Evolutionary conservation across 305 asterid genomes (phyloP).

Genomic region (Nicotiana rustica): DNA sequence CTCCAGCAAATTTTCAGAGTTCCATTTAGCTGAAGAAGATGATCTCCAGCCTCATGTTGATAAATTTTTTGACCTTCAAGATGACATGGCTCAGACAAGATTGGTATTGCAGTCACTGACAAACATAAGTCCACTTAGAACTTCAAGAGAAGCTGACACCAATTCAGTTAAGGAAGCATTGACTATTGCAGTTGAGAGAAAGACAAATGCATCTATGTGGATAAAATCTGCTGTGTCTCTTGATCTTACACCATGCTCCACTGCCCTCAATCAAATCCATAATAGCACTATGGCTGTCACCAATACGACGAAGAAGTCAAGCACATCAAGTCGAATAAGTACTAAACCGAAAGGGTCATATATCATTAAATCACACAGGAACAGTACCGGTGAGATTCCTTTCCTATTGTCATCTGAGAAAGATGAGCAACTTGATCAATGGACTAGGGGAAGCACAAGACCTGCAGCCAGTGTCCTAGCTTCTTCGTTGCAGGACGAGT

Average conservation of each 20-base stretch:
- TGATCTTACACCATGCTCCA: constrained; percentile 61
- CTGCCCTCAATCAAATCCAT: constrained; percentile 36
- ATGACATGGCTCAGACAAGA: constrained; percentile 54
- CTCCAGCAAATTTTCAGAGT: constrained; percentile 68
- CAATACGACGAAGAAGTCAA: constrained; percentile 40
- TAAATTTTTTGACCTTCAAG: constrained; percentile 61
- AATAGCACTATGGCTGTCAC: constrained; percentile 36
- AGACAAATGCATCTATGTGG: constrained; percentile 64
- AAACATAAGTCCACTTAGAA: constrained; percentile 53
- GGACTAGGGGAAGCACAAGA: constrained; percentile 52
- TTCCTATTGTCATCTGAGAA: constrained; percentile 43
- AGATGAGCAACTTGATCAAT: constrained; percentile 49
- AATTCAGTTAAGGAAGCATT: constrained; percentile 61
- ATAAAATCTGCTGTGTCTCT: constrained; percentile 70
- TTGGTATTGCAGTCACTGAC: constrained; percentile 65
- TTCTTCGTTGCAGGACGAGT: constrained; percentile 56
- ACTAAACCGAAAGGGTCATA: constrained; percentile 49
- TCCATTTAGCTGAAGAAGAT: constrained; percentile 57
- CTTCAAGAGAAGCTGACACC: constrained; percentile 47
- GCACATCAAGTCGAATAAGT: constrained; percentile 29
- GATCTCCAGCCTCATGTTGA: constrained; percentile 66
- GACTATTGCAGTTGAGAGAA: constrained; percentile 57
- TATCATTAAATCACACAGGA: constrained; percentile 43
- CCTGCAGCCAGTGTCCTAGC: constrained; percentile 51
- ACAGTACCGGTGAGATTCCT: constrained; percentile 41